phyloP scores from a whole-genome alignment of 2,329 filamentous ascomycete species.

The Clonostachys solani region DNA sequence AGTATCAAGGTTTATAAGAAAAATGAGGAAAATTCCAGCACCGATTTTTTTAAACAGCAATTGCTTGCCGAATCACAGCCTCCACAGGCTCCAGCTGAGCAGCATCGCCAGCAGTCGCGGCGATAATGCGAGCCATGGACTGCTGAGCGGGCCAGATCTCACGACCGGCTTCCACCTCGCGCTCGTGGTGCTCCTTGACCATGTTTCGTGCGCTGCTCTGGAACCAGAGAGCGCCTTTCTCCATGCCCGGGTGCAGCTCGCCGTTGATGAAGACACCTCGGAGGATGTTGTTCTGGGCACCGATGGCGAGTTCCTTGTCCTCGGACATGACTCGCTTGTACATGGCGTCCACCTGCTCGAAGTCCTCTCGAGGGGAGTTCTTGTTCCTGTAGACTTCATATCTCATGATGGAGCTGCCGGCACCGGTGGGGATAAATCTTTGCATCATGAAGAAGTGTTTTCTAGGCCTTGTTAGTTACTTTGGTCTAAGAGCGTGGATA shows the following conservation, averaged over 20 bases:
- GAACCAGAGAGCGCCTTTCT: slow-evolving; percentile 46
- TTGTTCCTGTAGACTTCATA: slow-evolving; percentile 44
- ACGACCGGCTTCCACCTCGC: slow-evolving; percentile 11
- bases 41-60: too few species aligned
- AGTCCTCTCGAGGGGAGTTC: slow-evolving; percentile 37
- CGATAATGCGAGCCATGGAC: slow-evolving; percentile 4
- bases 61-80: too few species aligned
- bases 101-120: slow-evolving; percentile 15
- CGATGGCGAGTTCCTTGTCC: slow-evolving; percentile 45
- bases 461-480: not conserved
- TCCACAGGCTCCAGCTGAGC: not conserved
- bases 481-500: not conserved
- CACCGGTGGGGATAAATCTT: not conserved
- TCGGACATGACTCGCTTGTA: slow-evolving; percentile 48
- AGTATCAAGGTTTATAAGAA: too few species aligned
- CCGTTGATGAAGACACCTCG: slow-evolving; percentile 45
- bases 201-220: slow-evolving; percentile 16
- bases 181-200: slow-evolving; percentile 17
- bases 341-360: slow-evolving; percentile 37
- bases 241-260: slow-evolving; percentile 44
- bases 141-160: slow-evolving; percentile 19
- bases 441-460: slow-evolving; percentile 6
- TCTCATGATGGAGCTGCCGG: slow-evolving; percentile 2
- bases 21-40: too few species aligned
- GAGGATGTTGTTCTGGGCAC: slow-evolving; percentile 44